Base-by-base conservation (phyloP, 192 early-diverging fungal genomes). In the Chytriomyces hyalinus region DNA sequence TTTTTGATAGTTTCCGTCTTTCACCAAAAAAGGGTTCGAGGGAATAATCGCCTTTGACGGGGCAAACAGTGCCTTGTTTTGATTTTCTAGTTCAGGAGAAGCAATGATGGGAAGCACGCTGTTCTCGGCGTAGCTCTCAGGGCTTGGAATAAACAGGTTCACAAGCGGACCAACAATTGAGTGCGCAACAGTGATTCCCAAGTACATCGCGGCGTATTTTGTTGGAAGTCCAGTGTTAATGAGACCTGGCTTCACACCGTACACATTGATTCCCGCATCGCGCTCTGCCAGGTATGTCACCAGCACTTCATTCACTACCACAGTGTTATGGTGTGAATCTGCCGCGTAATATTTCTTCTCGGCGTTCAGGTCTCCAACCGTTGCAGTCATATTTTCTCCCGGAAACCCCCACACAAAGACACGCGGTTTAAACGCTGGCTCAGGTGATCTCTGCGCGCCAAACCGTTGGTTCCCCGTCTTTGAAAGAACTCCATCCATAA, bases 211-310 rank as follows among this genome's bases (percentile, higher is more conserved):
- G 4, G 53, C 53, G 20, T 57, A 57, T 20, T 57, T 57, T 13
- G 53, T 57, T 57, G 13, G 53, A 13, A 57, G 53, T 13, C 53
- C 53, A 13, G 53, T 57, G 2, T 57, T 57, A 3, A 57, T 20
- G 53, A 57, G 53, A n/a, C 53, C 53, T n/a, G 53, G 53, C 53
- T 57, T 57, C 15, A 57, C 53, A n/a, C 53, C 53, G 20, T 57
- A 57, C 53, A 57, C 53, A 57, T 57, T 57, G 3, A 57, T 57
- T n/a, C 53, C 53, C 20, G 53, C 15, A 20, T 57, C 53, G 1
- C 20, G 2, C 15, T 57, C 53, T 57, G 53, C 53, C 20, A 57
- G 5, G 53, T 57, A 57, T 3, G 15, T 57, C 53, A 57, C 53
- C 15, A 57, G 20, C 53, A 57, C 53, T 20, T 57, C 53, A 20